Evolutionary conservation across 768 basidiomycete genomes (phyloP).

Genomic region (Serendipita sp.): DNA sequence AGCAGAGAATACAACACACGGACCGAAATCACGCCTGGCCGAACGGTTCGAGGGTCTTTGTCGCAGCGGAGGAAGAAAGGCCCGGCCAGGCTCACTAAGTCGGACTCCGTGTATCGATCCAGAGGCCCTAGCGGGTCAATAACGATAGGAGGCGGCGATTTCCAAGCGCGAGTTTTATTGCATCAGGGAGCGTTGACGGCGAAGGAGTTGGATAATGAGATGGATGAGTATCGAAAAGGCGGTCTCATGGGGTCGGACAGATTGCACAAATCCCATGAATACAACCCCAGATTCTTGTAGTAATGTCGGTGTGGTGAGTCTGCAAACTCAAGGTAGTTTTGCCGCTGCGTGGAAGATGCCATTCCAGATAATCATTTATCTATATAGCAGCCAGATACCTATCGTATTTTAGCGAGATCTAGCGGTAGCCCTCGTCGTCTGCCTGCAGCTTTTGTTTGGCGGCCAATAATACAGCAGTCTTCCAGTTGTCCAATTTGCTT

Average conservation of each 20-base stretch:
- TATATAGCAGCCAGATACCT: neutral
- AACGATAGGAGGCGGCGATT: no score
- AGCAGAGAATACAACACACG: neutral
- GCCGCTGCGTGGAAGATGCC: no score
- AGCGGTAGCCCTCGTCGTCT: constrained; percentile 42
- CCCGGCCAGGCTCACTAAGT: neutral
- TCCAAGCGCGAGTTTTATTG: no score
- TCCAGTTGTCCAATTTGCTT: constrained; percentile 90
- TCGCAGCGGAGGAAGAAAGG: neutral
- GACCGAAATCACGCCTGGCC: no score
- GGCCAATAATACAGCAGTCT: constrained; percentile 77
- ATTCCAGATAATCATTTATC: no score
- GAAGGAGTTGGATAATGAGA: neutral
- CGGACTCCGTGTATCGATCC: no score
- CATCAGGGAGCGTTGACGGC: neutral
- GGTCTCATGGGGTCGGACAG: neutral
- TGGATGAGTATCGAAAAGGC: neutral
- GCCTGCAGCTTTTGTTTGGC: constrained; percentile 37
- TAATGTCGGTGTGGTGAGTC: no score
- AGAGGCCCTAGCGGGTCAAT: no score
- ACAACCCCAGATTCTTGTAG: no score
- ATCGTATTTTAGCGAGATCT: constrained; percentile 20
- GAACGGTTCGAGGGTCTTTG: neutral
- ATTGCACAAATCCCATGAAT: no score
- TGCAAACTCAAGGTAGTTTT: no score